phyloP scores from a whole-genome alignment of 1,284 basidiomycete species.

The Rhodotorula sp. region DNA sequence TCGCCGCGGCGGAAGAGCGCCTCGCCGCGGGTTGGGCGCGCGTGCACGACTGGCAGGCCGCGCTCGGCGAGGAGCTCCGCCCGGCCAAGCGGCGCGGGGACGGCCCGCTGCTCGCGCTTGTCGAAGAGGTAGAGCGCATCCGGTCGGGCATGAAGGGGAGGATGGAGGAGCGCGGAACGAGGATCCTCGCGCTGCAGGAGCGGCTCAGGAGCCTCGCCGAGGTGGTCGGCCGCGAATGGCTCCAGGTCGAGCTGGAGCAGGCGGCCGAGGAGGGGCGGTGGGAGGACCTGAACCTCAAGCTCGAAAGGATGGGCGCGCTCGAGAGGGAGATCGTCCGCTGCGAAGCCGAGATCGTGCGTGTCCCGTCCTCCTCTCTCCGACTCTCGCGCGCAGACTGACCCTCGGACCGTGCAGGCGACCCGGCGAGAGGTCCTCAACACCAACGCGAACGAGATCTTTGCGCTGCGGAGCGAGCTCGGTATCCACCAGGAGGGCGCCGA shows the following conservation, averaged over 20 bases:
- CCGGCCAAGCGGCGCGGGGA: conserved; percentile 5
- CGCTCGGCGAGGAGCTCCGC: conserved; percentile 26
- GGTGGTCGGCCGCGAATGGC: conserved; percentile 66
- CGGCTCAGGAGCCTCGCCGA: conserved; percentile 8
- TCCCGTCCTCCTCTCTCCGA: neutral
- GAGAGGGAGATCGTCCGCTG: conserved; percentile 78
- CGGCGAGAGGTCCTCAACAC: conserved; percentile 66
- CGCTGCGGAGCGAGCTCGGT: conserved; percentile 75
- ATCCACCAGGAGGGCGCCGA: conserved; percentile 60
- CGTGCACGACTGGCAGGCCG: conserved; percentile 32
- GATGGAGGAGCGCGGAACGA: conserved; percentile 31
- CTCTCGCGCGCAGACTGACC: neutral
- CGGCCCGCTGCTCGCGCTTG: conserved; percentile 6
- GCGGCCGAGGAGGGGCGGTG: conserved; percentile 48
- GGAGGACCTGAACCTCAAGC: conserved; percentile 62
- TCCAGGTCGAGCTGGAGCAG: conserved; percentile 44
- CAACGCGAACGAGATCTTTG: conserved; percentile 70
- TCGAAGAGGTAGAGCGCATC: conserved; percentile 23
- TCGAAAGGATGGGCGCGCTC: conserved; percentile 71
- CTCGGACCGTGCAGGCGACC: conserved; percentile 58
- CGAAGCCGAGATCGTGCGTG: conserved; percentile 72
- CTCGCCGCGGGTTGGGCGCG: conserved; percentile 4
- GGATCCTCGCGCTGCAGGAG: conserved; percentile 23
- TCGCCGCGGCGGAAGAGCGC: conserved; percentile 17
- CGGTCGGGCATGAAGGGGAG: conserved; percentile 31